Evolutionary conservation across 805 yeast genomes (phyloP), one percentile per base, ranked within the genome.

Genomic region (Lachancea mirantina): DNA sequence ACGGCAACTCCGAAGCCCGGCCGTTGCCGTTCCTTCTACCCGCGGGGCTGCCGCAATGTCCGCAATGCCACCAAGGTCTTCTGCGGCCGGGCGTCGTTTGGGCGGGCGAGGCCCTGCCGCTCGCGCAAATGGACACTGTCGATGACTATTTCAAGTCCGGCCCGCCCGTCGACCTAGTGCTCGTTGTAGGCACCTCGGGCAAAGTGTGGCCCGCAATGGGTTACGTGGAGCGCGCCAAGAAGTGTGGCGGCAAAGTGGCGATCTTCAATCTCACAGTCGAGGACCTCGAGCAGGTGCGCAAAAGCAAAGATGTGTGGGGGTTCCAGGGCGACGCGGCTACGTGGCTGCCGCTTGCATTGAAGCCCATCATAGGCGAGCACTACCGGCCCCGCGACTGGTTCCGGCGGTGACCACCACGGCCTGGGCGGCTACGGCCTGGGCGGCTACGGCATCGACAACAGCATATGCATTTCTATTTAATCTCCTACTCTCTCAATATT

Each of bases 161-260:
- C 4, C 39, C 22, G 5, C 30, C 43, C 7, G 78, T 83, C 14
- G 95, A 85, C 47, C 58, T 87, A 47, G 76, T 84, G 3, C 60
- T 85, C 31, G 94, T 87, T 10, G 73, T 87, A 6, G 96, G 96
- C 2, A 84, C 95, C 2, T 78, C 88, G 19, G 84, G 89, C 4
- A 65, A 77, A 0, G 87, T 82, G 2, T 87, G 94, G 78, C 96
- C 96, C 4, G 95, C 95, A 3, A 85, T 88, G 40, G 84, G 94
- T 8, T 87, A 84, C 52, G 88, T 87, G 15, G 94, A 85, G 40
- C 64, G 87, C 41, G 83, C 84, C 2, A 63, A 63, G 40, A 65
- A 65, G 38, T 74, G 74, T 35, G 94, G 94, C 4, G 95, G 94
- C 1, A 75, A 74, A 41, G 79, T 84, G 13, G 95, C 95, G 1